Evolutionary conservation across 345 rosid species (phyloP), one percentile per base, ranked within the genome.

Genomic region (Gossypium herbaceum): DNA sequence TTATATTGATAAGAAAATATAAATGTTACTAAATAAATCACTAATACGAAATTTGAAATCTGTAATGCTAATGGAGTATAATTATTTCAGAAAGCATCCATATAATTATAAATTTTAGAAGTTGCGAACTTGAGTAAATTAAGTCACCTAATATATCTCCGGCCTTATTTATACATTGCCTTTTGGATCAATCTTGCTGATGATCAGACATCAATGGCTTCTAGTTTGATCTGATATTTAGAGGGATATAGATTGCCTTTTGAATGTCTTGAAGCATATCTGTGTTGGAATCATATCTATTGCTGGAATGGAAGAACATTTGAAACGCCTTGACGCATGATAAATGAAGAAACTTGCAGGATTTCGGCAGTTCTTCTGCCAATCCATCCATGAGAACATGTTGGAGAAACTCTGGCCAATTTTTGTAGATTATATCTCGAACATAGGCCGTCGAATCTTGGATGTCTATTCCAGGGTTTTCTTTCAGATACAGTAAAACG

Each of bases 231-330:
- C 74, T 52, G 41, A 72, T 47, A 73, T 73, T 19, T 27, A 71
- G 65, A 9, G 87, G 88, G 17, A 70, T 19, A 13, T 80, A 71
- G 5, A 87, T 73, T 9, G 88, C 87, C 39, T 83, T 75, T 43
- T 79, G 72, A 62, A 87, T 83, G 76, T 87, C 85, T 0, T 22
- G 61, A 20, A 85, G 44, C 78, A 85, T 34, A 7, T 76, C 79
- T 1, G 68, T 72, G 73, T 68, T 20, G 2, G 87, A 83, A 68
- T 85, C 85, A 50, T 50, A 83, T 76, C 74, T 71, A 63, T 85
- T 87, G 69, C 79, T 65, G 17, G 88, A 80, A 65, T 80, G 25
- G 73, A 71, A 85, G 79, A 87, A 83, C 85, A 82, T 83, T 15
- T 73, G 71, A 75, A 85, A 87, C 12, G 72, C 79, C 82, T 87